Evolutionary conservation across 2,329 filamentous ascomycete species (phyloP).

Genomic region (Dothideomycetidae sp.): DNA sequence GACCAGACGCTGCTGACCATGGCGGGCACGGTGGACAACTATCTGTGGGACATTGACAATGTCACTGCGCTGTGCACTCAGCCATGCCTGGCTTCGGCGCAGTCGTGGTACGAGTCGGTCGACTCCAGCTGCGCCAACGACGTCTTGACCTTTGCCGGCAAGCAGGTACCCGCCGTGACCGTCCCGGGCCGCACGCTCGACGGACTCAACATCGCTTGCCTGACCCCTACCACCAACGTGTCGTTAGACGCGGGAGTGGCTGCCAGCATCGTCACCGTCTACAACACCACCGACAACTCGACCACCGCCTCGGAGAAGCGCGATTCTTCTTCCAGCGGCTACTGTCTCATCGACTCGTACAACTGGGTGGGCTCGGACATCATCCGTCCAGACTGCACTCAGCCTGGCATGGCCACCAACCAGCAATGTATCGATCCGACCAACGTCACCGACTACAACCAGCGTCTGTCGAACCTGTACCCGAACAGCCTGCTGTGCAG

Average conservation of each 20-base stretch:
- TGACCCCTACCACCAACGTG: not conserved
- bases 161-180: not conserved
- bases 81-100: not conserved
- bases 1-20: slow-evolving; percentile 2
- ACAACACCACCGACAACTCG: not conserved
- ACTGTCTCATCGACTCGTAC: slow-evolving; percentile 4
- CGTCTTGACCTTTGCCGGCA: not conserved
- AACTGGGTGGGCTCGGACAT: slow-evolving; percentile 1
- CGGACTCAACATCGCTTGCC: slow-evolving; percentile 3
- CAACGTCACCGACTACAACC: slow-evolving; percentile 2
- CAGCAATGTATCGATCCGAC: slow-evolving; percentile 5
- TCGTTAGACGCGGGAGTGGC: not conserved
- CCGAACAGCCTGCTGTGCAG: slow-evolving; percentile 13
- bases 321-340: not conserved
- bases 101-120: not conserved
- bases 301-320: not conserved
- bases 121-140: not conserved
- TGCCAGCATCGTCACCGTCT: not conserved
- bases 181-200: not conserved
- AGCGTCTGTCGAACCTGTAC: slow-evolving; percentile 13
- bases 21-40: slow-evolving; percentile 4
- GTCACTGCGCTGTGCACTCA: slow-evolving; percentile 3
- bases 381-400: slow-evolving; percentile 2
- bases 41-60: slow-evolving; percentile 1
- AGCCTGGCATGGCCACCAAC: not conserved